These are phyloP conservation scores for Macrophomina tecta DNA, from an alignment of 2,329 filamentous ascomycete genomes.

Conservation along the genomic window DNA sequence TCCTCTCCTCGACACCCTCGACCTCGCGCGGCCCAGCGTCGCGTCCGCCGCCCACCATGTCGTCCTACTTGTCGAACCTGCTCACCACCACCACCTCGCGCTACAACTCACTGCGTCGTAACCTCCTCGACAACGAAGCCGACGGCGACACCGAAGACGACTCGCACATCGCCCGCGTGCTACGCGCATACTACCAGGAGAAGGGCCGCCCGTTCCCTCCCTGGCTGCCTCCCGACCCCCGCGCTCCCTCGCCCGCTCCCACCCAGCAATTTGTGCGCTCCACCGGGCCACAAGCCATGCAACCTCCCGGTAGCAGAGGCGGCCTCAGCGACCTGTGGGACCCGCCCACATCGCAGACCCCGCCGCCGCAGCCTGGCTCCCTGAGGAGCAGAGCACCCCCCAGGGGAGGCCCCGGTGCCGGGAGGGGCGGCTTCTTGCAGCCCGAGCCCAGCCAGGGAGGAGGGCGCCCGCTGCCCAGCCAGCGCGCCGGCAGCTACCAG, in stretches of 20 bases:
- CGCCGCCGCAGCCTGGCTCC: slow-evolving; percentile 49
- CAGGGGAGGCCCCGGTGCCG: slow-evolving; percentile 51
- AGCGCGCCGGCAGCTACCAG: slow-evolving; percentile 78
- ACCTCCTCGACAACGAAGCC: slow-evolving; percentile 68
- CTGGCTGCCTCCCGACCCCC: slow-evolving; percentile 93
- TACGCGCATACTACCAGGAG: slow-evolving; percentile 91
- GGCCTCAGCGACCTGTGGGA: slow-evolving; percentile 68
- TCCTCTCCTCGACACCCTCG: slow-evolving; percentile 1
- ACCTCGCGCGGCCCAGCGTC: slow-evolving; percentile 8
- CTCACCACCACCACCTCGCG: slow-evolving; percentile 62
- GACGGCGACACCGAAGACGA: slow-evolving; percentile 75
- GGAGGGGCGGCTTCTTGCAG: slow-evolving; percentile 36
- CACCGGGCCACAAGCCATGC: slow-evolving; percentile 35
- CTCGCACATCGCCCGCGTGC: slow-evolving; percentile 90
- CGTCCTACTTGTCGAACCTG: slow-evolving; percentile 81
- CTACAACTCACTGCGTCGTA: slow-evolving; percentile 64
- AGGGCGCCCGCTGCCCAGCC: slow-evolving; percentile 69
- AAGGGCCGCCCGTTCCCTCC: slow-evolving; percentile 79
- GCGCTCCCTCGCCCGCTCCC: slow-evolving; percentile 64
- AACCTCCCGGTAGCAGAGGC: slow-evolving; percentile 46
- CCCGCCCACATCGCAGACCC: slow-evolving; percentile 44
- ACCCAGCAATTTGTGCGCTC: slow-evolving; percentile 56
- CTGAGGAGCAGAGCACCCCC: slow-evolving; percentile 48
- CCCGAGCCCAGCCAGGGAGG: slow-evolving; percentile 43
- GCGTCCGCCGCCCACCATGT: slow-evolving; percentile 39